Percentiles rank a stretch among this genome's conserved stretches.
These are phyloP conservation scores for Zygnema cylindricum DNA, from an alignment of 139 green algal genomes.

Conservation along the genomic window DNA sequence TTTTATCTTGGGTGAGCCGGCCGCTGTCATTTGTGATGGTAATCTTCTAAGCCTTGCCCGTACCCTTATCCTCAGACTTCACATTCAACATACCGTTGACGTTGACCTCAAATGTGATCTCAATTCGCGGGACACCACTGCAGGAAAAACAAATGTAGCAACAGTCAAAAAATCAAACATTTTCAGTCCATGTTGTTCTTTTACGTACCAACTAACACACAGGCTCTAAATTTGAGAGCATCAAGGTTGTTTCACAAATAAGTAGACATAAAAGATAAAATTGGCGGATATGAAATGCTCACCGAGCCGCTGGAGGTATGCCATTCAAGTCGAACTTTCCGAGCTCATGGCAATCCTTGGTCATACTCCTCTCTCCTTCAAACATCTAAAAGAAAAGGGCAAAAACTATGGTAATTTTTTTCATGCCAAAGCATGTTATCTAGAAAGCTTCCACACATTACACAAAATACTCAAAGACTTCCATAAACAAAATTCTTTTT, in stretches of 20 bases:
- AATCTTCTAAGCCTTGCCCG: constrained; percentile 83
- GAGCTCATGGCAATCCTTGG: constrained; percentile 70
- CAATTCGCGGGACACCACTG: constrained; percentile 68
- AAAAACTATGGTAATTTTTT: not conserved
- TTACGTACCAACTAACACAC: not conserved
- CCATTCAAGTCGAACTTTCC: constrained; percentile 72
- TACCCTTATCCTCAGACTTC: constrained; percentile 72
- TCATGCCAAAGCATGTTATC: not conserved
- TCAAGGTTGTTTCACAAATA: not conserved
- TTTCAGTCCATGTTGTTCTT: not conserved
- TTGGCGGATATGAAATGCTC: constrained; percentile 12
- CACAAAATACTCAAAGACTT: not conserved
- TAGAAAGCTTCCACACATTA: not conserved
- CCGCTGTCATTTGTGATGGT: constrained; percentile 80
- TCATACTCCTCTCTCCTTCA: constrained; percentile 72
- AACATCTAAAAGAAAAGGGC: constrained; percentile 65
- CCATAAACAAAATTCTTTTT: no score
- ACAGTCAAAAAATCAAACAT: not conserved
- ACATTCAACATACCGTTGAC: constrained; percentile 75
- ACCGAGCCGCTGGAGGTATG: constrained; percentile 67
- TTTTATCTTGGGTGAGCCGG: constrained; percentile 69
- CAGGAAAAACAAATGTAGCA: constrained; percentile 4
- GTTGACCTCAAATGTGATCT: constrained; percentile 74
- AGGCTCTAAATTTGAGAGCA: not conserved
- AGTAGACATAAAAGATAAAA: not conserved